Conservation (phyloP, 2,329 filamentous ascomycete species). For the Nigrospora sphaerica region DNA sequence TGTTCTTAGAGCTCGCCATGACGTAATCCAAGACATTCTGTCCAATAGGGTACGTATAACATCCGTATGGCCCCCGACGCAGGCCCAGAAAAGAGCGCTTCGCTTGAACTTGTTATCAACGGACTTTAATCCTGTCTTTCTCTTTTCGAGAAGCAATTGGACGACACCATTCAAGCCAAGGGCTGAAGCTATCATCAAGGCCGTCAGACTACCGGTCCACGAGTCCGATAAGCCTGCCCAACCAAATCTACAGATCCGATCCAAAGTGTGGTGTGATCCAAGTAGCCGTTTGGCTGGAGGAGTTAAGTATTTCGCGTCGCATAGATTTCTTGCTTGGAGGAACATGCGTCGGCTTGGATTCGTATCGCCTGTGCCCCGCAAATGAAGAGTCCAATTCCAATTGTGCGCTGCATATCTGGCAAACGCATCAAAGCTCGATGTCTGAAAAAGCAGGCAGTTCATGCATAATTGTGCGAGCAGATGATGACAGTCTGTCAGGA, state of each 20-base stretch:
- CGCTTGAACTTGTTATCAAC: not conserved
- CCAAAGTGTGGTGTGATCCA: not conserved
- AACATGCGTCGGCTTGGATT: not conserved
- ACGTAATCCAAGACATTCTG: not conserved
- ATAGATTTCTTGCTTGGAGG: constrained; percentile 4
- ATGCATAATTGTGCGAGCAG: constrained; percentile 7
- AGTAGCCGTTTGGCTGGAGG: too few species aligned
- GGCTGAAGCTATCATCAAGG: constrained; percentile 6
- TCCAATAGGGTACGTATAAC: constrained; percentile 5
- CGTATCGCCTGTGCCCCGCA: constrained; percentile 1
- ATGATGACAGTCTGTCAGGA: constrained; percentile 5
- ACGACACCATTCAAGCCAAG: constrained; percentile 7
- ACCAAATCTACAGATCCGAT: constrained; percentile 5
- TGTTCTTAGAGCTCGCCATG: not conserved
- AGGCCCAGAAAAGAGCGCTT: constrained; percentile 8
- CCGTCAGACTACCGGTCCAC: not conserved
- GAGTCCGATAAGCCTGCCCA: not conserved
- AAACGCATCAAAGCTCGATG: not conserved
- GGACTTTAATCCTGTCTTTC: not conserved
- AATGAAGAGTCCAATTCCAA: constrained; percentile 7
- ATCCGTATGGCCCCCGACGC: constrained; percentile 5
- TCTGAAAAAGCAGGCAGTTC: constrained; percentile 2
- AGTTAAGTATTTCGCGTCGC: not conserved
- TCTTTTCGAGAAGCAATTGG: constrained; percentile 2
- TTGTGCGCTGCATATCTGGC: constrained; percentile 6